Conservation (phyloP, 2,329 filamentous ascomycete species). For the Claviceps pazoutovae region DNA sequence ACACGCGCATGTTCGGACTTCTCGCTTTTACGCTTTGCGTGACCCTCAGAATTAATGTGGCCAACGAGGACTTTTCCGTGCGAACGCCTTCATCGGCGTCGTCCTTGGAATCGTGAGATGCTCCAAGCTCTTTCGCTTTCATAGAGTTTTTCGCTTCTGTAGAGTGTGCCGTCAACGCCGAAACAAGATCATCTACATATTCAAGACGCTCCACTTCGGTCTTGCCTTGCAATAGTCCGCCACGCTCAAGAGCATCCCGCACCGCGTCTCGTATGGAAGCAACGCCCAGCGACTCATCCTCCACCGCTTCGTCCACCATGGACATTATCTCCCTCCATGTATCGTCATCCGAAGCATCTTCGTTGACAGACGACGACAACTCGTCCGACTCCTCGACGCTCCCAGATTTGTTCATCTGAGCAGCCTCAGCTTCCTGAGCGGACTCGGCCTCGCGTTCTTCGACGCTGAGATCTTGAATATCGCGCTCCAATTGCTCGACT, state of each 20-base stretch:
- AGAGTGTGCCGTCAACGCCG: slow-evolving; percentile 28
- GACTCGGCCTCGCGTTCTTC: slow-evolving; percentile 15
- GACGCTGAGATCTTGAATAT: slow-evolving; percentile 38
- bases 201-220: slow-evolving; percentile 30
- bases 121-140: slow-evolving; percentile 12
- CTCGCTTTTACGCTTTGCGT: slow-evolving; percentile 31
- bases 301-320: slow-evolving; percentile 42
- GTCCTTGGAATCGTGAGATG: slow-evolving; percentile 7
- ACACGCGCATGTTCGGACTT: slow-evolving; percentile 28
- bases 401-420: slow-evolving; percentile 8
- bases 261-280: slow-evolving; percentile 39
- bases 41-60: slow-evolving; percentile 38
- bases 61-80: slow-evolving; percentile 18
- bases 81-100: slow-evolving; percentile 4
- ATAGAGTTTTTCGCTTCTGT: slow-evolving; percentile 15
- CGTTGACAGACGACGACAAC: slow-evolving; percentile 9
- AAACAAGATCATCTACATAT: slow-evolving; percentile 37
- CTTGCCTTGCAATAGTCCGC: slow-evolving; percentile 33
- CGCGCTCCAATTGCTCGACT: slow-evolving; percentile 54
- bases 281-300: slow-evolving; percentile 41
- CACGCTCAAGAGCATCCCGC: slow-evolving; percentile 39
- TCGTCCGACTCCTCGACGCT: slow-evolving; percentile 12
- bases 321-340: slow-evolving; percentile 41
- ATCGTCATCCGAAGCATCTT: slow-evolving; percentile 17
- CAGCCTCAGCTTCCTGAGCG: slow-evolving; percentile 6